phyloP scores from a whole-genome alignment of 495 filamentous ascomycete species.

The Talaromyces nanjingensis region DNA sequence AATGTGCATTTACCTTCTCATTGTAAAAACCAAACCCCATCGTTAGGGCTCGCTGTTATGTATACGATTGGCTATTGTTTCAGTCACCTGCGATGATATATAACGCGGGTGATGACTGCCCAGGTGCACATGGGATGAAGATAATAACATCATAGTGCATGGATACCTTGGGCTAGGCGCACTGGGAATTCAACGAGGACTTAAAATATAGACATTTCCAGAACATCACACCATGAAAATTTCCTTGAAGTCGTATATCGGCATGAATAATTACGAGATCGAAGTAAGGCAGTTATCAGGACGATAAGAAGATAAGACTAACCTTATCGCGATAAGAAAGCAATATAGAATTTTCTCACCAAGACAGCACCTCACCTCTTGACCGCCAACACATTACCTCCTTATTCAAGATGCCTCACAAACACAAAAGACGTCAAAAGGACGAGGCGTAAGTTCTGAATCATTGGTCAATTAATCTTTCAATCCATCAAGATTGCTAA shows the following conservation, averaged over 20 bases:
- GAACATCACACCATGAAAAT: no score
- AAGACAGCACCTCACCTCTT: neutral
- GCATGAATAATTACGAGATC: neutral
- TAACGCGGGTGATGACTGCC: no score
- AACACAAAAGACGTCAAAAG: conserved; percentile 62
- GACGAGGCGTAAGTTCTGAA: conserved; percentile 28
- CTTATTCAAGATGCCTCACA: conserved; percentile 66
- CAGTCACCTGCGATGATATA: no score
- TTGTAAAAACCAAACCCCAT: no score
- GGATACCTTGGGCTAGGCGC: neutral
- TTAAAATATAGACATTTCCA: no score
- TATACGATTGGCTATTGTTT: no score
- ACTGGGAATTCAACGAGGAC: no score
- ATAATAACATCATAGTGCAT: neutral
- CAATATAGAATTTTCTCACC: neutral
- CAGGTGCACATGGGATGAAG: no score
- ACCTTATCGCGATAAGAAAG: conserved; percentile 9
- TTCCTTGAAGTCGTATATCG: neutral
- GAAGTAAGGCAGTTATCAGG: neutral
- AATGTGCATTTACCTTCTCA: no score
- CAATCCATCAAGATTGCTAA: neutral
- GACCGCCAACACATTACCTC: conserved; percentile 4
- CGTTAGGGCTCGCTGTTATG: no score
- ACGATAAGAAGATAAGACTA: neutral
- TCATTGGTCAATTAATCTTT: neutral